These are phyloP conservation scores for Sclerospora graminicola DNA, from an alignment of 352 stramenopile genomes.

Conservation along the genomic window DNA sequence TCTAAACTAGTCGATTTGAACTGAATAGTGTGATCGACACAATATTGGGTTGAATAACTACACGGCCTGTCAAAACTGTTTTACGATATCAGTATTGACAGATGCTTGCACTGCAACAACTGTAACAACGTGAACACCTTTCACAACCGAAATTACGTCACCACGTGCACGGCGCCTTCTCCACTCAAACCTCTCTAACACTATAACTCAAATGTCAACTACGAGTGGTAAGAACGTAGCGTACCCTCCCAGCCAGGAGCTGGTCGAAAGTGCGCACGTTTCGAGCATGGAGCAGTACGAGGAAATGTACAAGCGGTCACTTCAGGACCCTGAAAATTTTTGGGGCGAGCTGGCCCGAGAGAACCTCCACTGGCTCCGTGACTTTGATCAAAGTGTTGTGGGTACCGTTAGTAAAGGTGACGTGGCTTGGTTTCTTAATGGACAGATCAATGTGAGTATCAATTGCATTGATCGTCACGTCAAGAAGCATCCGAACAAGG, in stretches of 20 bases:
- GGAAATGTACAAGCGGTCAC: slow-evolving; percentile 77
- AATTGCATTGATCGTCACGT: slow-evolving; percentile 96
- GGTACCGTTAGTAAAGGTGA: slow-evolving; percentile 87
- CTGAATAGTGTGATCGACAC: too few species aligned
- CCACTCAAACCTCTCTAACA: too few species aligned
- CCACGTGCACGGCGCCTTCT: too few species aligned
- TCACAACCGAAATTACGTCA: too few species aligned
- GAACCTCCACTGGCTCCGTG: slow-evolving; percentile 89
- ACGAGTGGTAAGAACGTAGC: slow-evolving; percentile 2
- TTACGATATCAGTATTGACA: too few species aligned
- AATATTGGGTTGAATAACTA: too few species aligned
- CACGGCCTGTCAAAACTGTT: too few species aligned
- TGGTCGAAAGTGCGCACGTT: slow-evolving; percentile 55
- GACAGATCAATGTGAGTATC: slow-evolving; percentile 90
- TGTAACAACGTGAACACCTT: too few species aligned
- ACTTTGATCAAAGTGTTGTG: slow-evolving; percentile 85
- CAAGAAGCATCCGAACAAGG: slow-evolving; percentile 59
- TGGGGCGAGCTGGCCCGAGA: slow-evolving; percentile 87
- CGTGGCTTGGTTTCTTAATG: slow-evolving; percentile 91
- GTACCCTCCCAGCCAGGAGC: slow-evolving; percentile 18
- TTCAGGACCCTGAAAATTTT: slow-evolving; percentile 85
- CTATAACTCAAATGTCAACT: too few species aligned
- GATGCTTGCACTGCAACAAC: too few species aligned
- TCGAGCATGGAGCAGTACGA: slow-evolving; percentile 72
- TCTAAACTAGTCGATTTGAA: too few species aligned